A percentile compares a stretch with the other conserved stretches of the same genome.
These are phyloP conservation scores for Boletus tomentosulus DNA, from an alignment of 768 basidiomycete genomes.

Conservation along the genomic window DNA sequence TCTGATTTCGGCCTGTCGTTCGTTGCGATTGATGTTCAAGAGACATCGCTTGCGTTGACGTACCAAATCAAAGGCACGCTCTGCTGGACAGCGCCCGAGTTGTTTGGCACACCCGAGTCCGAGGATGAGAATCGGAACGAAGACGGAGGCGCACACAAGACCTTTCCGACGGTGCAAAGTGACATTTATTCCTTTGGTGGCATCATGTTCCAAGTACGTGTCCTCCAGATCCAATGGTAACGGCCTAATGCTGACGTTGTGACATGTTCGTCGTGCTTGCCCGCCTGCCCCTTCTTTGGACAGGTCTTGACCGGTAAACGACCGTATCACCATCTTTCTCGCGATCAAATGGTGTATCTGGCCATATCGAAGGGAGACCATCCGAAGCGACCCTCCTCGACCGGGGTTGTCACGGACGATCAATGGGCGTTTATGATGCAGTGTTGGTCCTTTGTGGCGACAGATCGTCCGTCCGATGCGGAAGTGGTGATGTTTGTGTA, in stretches of 20 bases:
- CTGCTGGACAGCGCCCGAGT: slow-evolving; percentile 45
- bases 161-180: slow-evolving; percentile 22
- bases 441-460: slow-evolving; percentile 28
- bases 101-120: slow-evolving; percentile 25
- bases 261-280: not conserved
- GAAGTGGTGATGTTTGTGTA: slow-evolving; percentile 26
- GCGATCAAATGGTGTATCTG: slow-evolving; percentile 18
- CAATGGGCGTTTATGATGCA: slow-evolving; percentile 22
- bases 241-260: not conserved
- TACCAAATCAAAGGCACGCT: slow-evolving; percentile 36
- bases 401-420: slow-evolving; percentile 9
- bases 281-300: no score
- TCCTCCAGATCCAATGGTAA: not conserved
- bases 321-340: slow-evolving; percentile 20
- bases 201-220: slow-evolving; percentile 23
- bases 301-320: slow-evolving; percentile 21
- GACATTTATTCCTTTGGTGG: slow-evolving; percentile 37
- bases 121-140: not conserved
- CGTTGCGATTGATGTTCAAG: slow-evolving; percentile 33
- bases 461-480: slow-evolving; percentile 29
- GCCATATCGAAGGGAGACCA: slow-evolving; percentile 9
- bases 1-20: slow-evolving; percentile 47
- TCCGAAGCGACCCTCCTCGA: slow-evolving; percentile 12
- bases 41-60: slow-evolving; percentile 31
- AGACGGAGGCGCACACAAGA: not conserved